Conservation (phyloP, 202 grass and related monocot species). For the Hordeum pubiflorum region DNA sequence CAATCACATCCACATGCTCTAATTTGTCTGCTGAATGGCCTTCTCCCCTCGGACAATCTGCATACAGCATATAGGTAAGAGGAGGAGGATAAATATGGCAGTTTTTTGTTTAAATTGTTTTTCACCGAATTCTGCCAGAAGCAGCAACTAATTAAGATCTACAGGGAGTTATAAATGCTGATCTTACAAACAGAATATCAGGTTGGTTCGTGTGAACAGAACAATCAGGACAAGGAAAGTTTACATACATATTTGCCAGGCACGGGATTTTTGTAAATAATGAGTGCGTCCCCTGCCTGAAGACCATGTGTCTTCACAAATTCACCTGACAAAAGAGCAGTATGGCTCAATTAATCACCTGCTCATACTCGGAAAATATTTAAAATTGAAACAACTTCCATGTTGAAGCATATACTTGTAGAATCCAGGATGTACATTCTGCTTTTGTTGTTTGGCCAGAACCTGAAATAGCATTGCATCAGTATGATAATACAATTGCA, state of each 20-base stretch:
- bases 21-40: conserved; percentile 29
- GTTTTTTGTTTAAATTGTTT: not conserved
- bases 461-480: conserved; percentile 42
- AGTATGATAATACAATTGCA: not conserved
- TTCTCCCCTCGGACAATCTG: conserved; percentile 51
- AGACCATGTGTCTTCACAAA: conserved; percentile 89
- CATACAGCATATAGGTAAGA: conserved; percentile 15
- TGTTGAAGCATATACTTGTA: conserved; percentile 54
- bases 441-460: conserved; percentile 95
- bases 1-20: conserved; percentile 3
- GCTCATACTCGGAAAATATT: not conserved
- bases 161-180: not conserved
- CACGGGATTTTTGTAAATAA: conserved; percentile 50
- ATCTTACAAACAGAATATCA: not conserved
- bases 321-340: conserved; percentile 42
- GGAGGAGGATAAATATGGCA: not conserved
- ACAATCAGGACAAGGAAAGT: not conserved
- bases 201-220: not conserved
- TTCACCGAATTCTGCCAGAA: not conserved
- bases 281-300: conserved; percentile 62
- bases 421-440: conserved; percentile 97
- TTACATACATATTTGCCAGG: conserved; percentile 62
- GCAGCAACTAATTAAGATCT: not conserved
- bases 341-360: not conserved
- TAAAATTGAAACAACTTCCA: not conserved